Evolutionary conservation across 305 asterid genomes (phyloP), one percentile per base, ranked within the genome.

Genomic region (Fraxinus greggii): DNA sequence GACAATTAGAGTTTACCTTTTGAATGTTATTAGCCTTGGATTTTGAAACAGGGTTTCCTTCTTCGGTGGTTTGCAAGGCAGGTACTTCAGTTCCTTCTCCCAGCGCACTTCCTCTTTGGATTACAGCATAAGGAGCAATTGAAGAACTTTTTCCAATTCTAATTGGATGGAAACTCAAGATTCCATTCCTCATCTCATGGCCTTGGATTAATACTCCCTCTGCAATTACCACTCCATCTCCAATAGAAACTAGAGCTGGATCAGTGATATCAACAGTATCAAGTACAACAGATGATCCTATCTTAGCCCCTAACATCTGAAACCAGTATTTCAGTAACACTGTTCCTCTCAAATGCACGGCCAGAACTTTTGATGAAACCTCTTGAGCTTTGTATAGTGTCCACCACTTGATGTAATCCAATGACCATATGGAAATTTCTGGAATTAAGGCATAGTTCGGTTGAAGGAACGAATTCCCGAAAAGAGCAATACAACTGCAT

Each of bases 271-370:
- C 98, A 56, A 88, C 59, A 0, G 95, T 93, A 77, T 93, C 98
- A 7, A 93, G 85, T 59, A 91, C 77, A 33, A 90, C 97, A 2
- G 92, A 86, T 54, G 95, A 87, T 19, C 95, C 97, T 51, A 93
- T 90, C 86, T 85, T 92, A 67, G 98, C 93, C 54, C 98, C 98
- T 67, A 89, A 82, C 87, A 89, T 87, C 78, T 87, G 92, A 86
- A 90, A 93, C 98, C 98, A 92, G 89, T 89, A 92, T 42, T 88
- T 93, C 36, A 93, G 85, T 56, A 91, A 86, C 33, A 90, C 87
- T 23, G 98, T 91, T 85, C 97, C 98, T 85, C 95, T 90, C 88
- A 92, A 83, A 84, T 93, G 98, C 81, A 91, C 91, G n/a, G 93
- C 98, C 79, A 92, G 79, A 32, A 88, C 93, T 85, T 90, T 91